These are phyloP conservation scores for Rostrohypoxylon terebratum DNA, from an alignment of 495 filamentous ascomycete genomes.

Conservation along the genomic window DNA sequence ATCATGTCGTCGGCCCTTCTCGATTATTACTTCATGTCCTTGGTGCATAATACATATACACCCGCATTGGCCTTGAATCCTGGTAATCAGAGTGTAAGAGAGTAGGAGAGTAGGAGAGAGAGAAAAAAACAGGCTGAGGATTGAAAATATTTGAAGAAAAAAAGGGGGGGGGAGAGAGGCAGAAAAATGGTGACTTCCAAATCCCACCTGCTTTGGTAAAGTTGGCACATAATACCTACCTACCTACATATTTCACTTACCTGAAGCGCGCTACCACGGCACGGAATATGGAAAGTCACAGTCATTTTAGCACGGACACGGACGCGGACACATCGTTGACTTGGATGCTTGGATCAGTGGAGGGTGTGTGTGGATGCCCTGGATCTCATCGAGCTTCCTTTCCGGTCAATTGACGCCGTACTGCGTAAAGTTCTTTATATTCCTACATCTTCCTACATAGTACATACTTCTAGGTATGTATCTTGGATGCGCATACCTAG, in stretches of 20 bases:
- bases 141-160: slow-evolving; percentile 24
- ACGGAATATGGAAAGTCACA: slow-evolving; percentile 41
- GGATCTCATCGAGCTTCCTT: slow-evolving; percentile 45
- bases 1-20: slow-evolving; percentile 43
- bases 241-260: slow-evolving; percentile 20
- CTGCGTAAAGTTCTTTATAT: slow-evolving; percentile 17
- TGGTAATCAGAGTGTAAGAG: slow-evolving; percentile 4
- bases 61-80: slow-evolving; percentile 36
- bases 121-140: slow-evolving; percentile 1
- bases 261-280: slow-evolving; percentile 22
- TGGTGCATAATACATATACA: slow-evolving; percentile 37
- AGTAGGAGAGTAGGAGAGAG: too few species aligned
- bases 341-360: slow-evolving; percentile 17
- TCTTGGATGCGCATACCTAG: too few species aligned
- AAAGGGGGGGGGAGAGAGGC: background rate
- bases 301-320: slow-evolving; percentile 33
- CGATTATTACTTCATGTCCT: slow-evolving; percentile 28
- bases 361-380: slow-evolving; percentile 34
- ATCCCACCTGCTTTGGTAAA: slow-evolving; percentile 22
- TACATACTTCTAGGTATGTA: background rate
- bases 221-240: slow-evolving; percentile 13
- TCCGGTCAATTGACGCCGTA: slow-evolving; percentile 41
- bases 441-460: background rate
- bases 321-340: background rate
- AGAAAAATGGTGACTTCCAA: slow-evolving; percentile 9